Percentiles rank a stretch among this genome's conserved stretches.
These are phyloP conservation scores for Wickerhamomyces kurtzmanii DNA, from an alignment of 805 yeast genomes.

Conservation along the genomic window DNA sequence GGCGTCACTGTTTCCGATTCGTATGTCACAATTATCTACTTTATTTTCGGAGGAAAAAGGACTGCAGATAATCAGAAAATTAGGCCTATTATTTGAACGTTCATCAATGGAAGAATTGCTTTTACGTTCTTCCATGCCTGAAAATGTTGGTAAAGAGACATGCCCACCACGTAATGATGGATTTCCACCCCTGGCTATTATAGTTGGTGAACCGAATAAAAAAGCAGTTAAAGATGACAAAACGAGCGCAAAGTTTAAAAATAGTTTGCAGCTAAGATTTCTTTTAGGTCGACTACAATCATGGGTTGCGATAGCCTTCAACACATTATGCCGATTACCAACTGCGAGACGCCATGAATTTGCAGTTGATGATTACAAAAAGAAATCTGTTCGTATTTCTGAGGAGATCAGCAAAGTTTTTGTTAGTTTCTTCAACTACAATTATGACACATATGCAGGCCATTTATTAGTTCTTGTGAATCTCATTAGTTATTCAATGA, in stretches of 20 bases:
- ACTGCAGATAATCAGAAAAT: slow-evolving; percentile 24
- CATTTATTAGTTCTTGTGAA: slow-evolving; percentile 26
- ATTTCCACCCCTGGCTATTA: slow-evolving; percentile 30
- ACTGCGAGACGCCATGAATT: slow-evolving; percentile 39
- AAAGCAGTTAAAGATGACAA: slow-evolving; percentile 26
- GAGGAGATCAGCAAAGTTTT: slow-evolving; percentile 17
- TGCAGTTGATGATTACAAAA: slow-evolving; percentile 21
- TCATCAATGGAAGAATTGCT: slow-evolving; percentile 48
- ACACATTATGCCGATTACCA: slow-evolving; percentile 33
- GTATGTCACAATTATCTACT: slow-evolving; percentile 23
- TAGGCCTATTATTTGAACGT: slow-evolving; percentile 39
- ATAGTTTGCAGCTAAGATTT: slow-evolving; percentile 45
- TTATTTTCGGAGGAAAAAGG: slow-evolving; percentile 34
- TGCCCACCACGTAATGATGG: slow-evolving; percentile 21
- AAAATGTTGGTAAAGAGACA: slow-evolving; percentile 33
- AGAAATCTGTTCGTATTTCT: slow-evolving; percentile 31
- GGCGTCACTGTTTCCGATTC: slow-evolving; percentile 32
- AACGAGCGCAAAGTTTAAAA: slow-evolving; percentile 52
- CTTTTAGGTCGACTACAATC: slow-evolving; percentile 39
- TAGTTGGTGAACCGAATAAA: slow-evolving; percentile 29
- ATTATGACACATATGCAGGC: slow-evolving; percentile 14
- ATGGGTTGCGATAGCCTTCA: slow-evolving; percentile 28
- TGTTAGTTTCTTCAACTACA: slow-evolving; percentile 12
- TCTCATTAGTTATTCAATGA: slow-evolving; percentile 23
- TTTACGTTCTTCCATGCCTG: slow-evolving; percentile 39